Evolutionary conservation across 2,329 filamentous ascomycete genomes (phyloP).

Genomic region (Nothophoma quercina): DNA sequence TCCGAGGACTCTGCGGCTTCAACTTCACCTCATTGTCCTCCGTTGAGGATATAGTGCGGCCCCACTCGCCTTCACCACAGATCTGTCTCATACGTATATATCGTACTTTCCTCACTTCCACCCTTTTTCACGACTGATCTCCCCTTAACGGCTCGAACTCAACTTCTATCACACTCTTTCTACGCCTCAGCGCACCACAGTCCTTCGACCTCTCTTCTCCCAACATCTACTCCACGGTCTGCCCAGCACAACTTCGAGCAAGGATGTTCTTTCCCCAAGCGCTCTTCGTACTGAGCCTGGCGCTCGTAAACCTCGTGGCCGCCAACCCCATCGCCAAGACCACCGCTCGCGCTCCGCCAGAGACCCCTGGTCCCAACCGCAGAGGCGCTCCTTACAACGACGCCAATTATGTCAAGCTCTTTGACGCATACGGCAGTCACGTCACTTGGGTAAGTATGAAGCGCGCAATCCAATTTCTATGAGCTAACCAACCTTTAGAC

Average conservation of each 20-base stretch:
- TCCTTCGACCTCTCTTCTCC: not conserved
- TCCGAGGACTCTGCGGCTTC: too few species aligned
- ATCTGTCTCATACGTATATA: not conserved
- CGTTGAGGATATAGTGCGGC: not conserved
- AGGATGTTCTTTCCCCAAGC: not conserved
- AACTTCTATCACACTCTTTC: not conserved
- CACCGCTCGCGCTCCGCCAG: slow-evolving; percentile 18
- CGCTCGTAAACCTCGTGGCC: not conserved
- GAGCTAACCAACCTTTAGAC: slow-evolving; percentile 26
- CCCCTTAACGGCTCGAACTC: too few species aligned
- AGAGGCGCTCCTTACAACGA: slow-evolving; percentile 73
- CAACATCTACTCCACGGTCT: not conserved
- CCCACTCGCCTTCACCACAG: not conserved
- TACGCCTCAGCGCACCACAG: not conserved
- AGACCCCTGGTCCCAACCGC: slow-evolving; percentile 50
- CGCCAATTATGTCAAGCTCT: slow-evolving; percentile 57
- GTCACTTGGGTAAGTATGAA: slow-evolving; percentile 58
- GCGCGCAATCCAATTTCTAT: rapidly evolving
- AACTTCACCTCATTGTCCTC: not conserved
- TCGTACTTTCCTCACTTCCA: not conserved
- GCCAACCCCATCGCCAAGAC: not conserved
- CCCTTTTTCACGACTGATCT: too few species aligned
- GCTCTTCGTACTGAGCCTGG: not conserved
- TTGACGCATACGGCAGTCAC: slow-evolving; percentile 52
- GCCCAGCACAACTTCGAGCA: not conserved